Base-by-base conservation (phyloP, 306 rosid genomes). In the Vicia faba region DNA sequence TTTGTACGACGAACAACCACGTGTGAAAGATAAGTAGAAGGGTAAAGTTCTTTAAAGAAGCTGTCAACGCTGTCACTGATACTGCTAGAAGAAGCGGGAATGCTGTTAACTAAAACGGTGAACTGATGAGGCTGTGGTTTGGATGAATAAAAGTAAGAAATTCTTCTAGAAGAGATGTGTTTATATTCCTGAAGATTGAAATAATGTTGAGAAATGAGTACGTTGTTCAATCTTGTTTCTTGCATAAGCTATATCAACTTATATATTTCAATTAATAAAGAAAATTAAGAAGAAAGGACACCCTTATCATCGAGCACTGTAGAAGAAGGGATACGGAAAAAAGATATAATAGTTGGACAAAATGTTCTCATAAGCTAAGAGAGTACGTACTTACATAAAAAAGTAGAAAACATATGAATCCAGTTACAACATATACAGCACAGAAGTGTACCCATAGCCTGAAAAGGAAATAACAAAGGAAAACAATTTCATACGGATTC, bases 401-500 rank as follows among this genome's bases (percentile, higher is more conserved):
- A 40, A 93, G 99, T 48, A 83, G 86, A 55, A 71, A 62, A 81
- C 97, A 93, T 71, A 82, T 70, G 78, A 86, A 93, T 65, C 80
- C 80, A 29, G 96, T 90, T 78, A 93, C 83, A 39, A 81, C 14
- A 86, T 93, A 93, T 71, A 93, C 90, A 36, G 99, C 99, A 55
- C 72, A 19, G 78, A 93, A 93, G 86, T 93, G 99, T 69, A 86
- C 43, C 97, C 99, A 93, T 75, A 93, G 80, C 82, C 99, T 93
- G 96, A 71, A 69, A 66, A 26, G 55, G 38, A 16, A 15, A 23
- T 64, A 11, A 19, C 19, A 29, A n/a, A 35, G 10, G 51, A 64
- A 41, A 68, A 75, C 40, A 26, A 35, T 38, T 46, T 70, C 39
- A 41, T 55, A 50, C 44, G 68, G 9, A 56, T 54, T 57, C 45